phyloP scores from a whole-genome alignment of 2,329 filamentous ascomycete genomes.

The Penicillium paneum region DNA sequence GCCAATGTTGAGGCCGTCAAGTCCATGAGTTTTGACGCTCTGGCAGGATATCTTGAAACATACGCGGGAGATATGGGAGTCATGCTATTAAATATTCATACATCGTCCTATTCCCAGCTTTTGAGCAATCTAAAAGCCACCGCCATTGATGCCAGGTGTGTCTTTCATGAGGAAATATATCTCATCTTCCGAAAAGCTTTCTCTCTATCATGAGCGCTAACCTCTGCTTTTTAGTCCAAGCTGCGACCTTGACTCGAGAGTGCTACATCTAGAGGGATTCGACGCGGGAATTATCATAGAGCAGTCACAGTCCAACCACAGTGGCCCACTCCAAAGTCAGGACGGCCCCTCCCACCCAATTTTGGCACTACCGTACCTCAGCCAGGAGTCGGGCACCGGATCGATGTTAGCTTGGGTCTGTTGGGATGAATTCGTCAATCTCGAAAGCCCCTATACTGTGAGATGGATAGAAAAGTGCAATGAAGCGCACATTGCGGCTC shows the following conservation, averaged over 20 bases:
- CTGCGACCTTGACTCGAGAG: background rate
- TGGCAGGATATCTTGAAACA: background rate
- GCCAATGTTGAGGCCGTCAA: constrained; percentile 24
- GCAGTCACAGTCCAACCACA: background rate
- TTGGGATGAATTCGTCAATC: constrained; percentile 31
- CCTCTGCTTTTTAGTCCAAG: background rate
- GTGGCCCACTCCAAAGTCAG: background rate
- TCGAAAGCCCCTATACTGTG: constrained; percentile 23
- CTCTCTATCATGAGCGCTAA: background rate
- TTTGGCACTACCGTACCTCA: background rate
- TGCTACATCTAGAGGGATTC: background rate
- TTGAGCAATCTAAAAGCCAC: background rate
- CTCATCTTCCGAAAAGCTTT: background rate
- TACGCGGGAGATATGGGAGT: background rate
- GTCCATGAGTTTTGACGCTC: background rate
- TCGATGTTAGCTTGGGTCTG: constrained; percentile 31
- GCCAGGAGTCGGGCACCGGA: constrained; percentile 23
- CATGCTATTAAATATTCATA: background rate
- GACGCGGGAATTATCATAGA: background rate
- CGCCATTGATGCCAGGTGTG: background rate
- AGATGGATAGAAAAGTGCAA: constrained; percentile 26
- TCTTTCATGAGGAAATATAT: too few species aligned
- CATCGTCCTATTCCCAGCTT: background rate
- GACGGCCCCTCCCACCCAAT: background rate
- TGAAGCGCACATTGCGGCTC: background rate